Evolutionary conservation across 2,329 filamentous ascomycete species (phyloP).

Genomic region (Pezicula neosporulosa): DNA sequence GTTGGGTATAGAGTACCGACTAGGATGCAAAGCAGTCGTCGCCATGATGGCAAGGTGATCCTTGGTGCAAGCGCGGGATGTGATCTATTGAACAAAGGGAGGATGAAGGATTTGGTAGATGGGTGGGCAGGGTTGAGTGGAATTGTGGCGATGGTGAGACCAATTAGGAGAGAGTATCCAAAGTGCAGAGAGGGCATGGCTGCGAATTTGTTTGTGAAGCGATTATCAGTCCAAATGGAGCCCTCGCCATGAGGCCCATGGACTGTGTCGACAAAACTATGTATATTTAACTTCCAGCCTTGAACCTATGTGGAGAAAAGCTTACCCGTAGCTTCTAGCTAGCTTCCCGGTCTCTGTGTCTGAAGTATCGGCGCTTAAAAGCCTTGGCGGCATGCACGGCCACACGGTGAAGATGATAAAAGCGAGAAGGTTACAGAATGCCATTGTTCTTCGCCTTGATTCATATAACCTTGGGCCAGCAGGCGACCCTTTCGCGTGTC

Average conservation of each 20-base stretch:
- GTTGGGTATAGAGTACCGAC: slow-evolving; percentile 61
- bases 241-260: slow-evolving; percentile 55
- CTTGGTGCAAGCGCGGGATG: slow-evolving; percentile 25
- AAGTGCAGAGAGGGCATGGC: slow-evolving; percentile 77
- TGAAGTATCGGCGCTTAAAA: slow-evolving; percentile 51
- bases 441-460: slow-evolving; percentile 52
- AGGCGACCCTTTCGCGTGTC: slow-evolving; percentile 33
- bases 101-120: slow-evolving; percentile 31
- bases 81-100: slow-evolving; percentile 28
- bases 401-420: slow-evolving; percentile 56
- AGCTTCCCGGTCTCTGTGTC: slow-evolving; percentile 51
- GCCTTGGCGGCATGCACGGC: slow-evolving; percentile 58
- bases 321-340: slow-evolving; percentile 48
- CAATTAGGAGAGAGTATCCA: slow-evolving; percentile 71
- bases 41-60: slow-evolving; percentile 42
- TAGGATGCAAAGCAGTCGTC: slow-evolving; percentile 44
- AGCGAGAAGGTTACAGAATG: slow-evolving; percentile 54
- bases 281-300: neutral
- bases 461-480: slow-evolving; percentile 51
- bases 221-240: slow-evolving; percentile 70
- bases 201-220: slow-evolving; percentile 73
- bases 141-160: slow-evolving; percentile 64
- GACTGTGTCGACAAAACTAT: slow-evolving; percentile 54
- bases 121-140: slow-evolving; percentile 54
- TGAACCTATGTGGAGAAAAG: neutral